Base-by-base conservation (phyloP, 1,284 basidiomycete species). In the Naganishia cerealis region DNA sequence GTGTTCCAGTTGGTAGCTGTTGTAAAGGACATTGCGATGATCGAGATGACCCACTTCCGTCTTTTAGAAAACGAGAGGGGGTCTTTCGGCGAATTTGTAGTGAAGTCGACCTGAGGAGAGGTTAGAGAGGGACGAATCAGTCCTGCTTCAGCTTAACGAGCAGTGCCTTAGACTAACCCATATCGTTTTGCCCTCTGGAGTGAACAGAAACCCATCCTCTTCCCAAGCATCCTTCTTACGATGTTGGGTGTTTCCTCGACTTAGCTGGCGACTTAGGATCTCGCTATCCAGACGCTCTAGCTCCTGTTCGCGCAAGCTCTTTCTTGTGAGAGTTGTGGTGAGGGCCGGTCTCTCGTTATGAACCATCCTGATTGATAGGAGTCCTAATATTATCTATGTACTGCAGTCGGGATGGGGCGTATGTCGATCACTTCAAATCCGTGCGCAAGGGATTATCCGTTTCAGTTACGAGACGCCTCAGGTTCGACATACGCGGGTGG, bases 41-140 rank as follows among this genome's bases (percentile, higher is more conserved):
- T 70, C 1, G 87, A 87, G 69, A 89, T 87, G 2, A 80, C 75
- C 83, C 86, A 85, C 80, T 88, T 88, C 68, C 83, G 82, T 2
- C 76, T 70, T 12, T 71, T 72, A 4, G 83, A 79, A 72, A 85
- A 88, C 71, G 85, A 84, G 70, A 84, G 79, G 3, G 87, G 87
- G 72, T 88, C 85, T 39, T 85, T 82, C 6, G 76, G 71, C 71
- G 87, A 86, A 29, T 77, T 79, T 62, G 81, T 75, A 26, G 82
- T 80, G 70, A 87, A 89, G 56, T 88, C 86, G 66, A 89, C 83
- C 86, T 80, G 82, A 81, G 67, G 81, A 39, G 15, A 10, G n/a
- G 24, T 21, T 5, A 2, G n/a, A n/a, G 7, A 7, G n/a, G 6
- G 7, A n/a, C 46, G n/a, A 13, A 33, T 50, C 46, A 50, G 21